Percentiles rank a stretch among this genome's conserved stretches.
Conservation (phyloP, 305 asterid genomes). For the Lippia alba region DNA sequence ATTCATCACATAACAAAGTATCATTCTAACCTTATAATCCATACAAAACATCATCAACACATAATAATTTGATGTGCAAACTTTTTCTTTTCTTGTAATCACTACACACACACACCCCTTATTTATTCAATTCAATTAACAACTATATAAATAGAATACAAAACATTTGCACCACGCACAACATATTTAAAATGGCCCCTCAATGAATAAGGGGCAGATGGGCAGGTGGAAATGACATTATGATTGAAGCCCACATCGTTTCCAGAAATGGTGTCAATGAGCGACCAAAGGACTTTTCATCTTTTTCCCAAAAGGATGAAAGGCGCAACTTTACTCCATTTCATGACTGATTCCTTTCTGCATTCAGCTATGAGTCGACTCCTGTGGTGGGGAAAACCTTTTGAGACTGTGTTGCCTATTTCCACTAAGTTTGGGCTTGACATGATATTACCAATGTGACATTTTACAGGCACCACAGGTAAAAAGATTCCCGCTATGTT, state of each 20-base stretch:
- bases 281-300: background rate
- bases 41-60: no score
- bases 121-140: no score
- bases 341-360: slow-evolving; percentile 3
- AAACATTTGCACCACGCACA: no score
- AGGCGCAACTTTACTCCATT: background rate
- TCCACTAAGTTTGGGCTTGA: background rate
- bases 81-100: no score
- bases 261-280: slow-evolving; percentile 3
- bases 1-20: no score
- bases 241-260: background rate
- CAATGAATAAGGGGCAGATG: background rate
- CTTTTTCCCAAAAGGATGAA: slow-evolving; percentile 22
- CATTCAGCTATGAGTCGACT: background rate
- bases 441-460: no score
- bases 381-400: background rate
- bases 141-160: no score
- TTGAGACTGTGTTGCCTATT: background rate
- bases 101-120: no score
- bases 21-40: no score
- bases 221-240: slow-evolving; percentile 3
- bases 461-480: no score
- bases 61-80: no score
- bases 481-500: no score
- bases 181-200: background rate